Evolutionary conservation across 306 rosid genomes (phyloP).

Genomic region (Nissolia schottii): DNA sequence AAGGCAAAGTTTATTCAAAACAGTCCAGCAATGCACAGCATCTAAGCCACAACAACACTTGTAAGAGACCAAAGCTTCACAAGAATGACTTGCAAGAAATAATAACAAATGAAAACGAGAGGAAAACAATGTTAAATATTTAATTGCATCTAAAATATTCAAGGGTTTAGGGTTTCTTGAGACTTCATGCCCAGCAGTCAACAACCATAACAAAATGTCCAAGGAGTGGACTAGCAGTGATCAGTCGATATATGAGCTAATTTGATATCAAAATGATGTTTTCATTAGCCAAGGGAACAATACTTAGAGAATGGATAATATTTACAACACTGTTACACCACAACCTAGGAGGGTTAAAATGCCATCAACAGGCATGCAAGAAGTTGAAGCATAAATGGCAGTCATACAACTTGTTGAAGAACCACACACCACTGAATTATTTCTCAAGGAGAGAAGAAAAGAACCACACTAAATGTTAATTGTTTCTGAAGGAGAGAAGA

Average conservation of each 20-base stretch:
- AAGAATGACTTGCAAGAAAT: not conserved
- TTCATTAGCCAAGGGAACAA: slow-evolving; percentile 12
- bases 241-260: not conserved
- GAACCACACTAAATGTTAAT: slow-evolving; percentile 6
- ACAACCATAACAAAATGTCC: not conserved
- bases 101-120: not conserved
- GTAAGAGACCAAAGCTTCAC: not conserved
- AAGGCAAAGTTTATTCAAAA: not conserved
- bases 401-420: not conserved
- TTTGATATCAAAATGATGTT: slow-evolving; percentile 2
- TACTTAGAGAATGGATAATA: not conserved
- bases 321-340: not conserved
- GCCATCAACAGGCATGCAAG: slow-evolving; percentile 15
- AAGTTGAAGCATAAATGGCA: slow-evolving; percentile 13
- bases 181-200: slow-evolving; percentile 18
- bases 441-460: too few species aligned
- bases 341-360: not conserved
- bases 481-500: slow-evolving; percentile 15
- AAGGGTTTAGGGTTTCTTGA: not conserved
- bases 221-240: not conserved
- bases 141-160: not conserved
- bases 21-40: slow-evolving; percentile 12
- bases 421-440: too few species aligned
- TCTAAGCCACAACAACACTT: not conserved
- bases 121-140: not conserved